Percentiles rank a stretch among this genome's conserved stretches.
Conservation (phyloP, 2,329 filamentous ascomycete genomes). For the Beauveria rudraprayagi region DNA sequence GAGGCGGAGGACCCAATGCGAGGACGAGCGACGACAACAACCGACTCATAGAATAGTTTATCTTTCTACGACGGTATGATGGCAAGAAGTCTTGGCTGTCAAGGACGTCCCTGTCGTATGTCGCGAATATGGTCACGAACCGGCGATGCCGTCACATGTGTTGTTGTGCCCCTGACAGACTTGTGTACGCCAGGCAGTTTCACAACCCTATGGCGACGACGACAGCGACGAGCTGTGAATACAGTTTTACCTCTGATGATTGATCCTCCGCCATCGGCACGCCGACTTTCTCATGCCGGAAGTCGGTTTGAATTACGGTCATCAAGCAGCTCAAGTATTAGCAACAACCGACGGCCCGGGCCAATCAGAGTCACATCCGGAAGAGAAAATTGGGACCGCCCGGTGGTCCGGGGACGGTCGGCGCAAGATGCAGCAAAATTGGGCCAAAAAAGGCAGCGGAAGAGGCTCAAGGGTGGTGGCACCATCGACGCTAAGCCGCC, state of each 20-base stretch:
- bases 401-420: conserved; percentile 4
- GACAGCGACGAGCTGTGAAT: neutral
- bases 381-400: conserved; percentile 1
- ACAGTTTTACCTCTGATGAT: neutral
- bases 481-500: conserved; percentile 22
- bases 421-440: neutral
- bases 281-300: neutral
- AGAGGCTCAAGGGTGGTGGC: conserved; percentile 9
- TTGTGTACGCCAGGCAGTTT: neutral
- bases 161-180: neutral
- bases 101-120: neutral
- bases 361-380: conserved; percentile 5
- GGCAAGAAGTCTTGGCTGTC: neutral
- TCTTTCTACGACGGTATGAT: neutral
- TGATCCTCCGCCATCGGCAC: neutral
- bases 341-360: conserved; percentile 2
- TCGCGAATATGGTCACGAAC: neutral
- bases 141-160: neutral
- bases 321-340: neutral
- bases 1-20: neutral
- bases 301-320: neutral
- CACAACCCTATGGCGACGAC: neutral
- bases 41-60: neutral
- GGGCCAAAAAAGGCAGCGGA: conserved; percentile 3
- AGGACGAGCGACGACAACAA: neutral